Evolutionary conservation across 768 basidiomycete species (phyloP).

Genomic region (Tephrocybe sp.): DNA sequence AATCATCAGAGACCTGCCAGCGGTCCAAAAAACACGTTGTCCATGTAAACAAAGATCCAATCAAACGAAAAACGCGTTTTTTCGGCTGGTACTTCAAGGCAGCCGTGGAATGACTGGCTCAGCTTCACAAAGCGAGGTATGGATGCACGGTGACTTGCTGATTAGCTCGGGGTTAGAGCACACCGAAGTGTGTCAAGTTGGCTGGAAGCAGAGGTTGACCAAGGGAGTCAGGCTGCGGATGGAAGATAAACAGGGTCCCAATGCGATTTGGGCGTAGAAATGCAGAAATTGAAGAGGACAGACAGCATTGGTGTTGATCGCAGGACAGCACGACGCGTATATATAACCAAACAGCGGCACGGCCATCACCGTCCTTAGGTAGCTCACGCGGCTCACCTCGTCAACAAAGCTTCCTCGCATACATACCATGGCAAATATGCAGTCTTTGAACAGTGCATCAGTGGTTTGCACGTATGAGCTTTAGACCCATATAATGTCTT

Average conservation of each 20-base stretch:
- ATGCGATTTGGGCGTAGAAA: slow-evolving; percentile 46
- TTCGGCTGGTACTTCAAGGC: slow-evolving; percentile 16
- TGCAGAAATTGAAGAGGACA: slow-evolving; percentile 13
- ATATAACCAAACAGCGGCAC: slow-evolving; percentile 17
- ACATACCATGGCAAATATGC: too few relatives aligned
- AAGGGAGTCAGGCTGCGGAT: slow-evolving; percentile 24
- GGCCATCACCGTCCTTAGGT: too few relatives aligned
- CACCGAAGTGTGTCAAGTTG: slow-evolving; percentile 51
- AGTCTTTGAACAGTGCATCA: too few relatives aligned
- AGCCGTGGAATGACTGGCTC: slow-evolving; percentile 21
- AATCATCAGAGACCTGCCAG: slow-evolving; percentile 13
- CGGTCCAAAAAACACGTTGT: slow-evolving; percentile 7
- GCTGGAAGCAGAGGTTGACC: slow-evolving; percentile 43
- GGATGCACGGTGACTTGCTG: slow-evolving; percentile 30
- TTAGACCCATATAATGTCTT: too few relatives aligned
- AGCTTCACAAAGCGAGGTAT: slow-evolving; percentile 26
- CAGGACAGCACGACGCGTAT: slow-evolving; percentile 25
- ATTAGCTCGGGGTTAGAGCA: slow-evolving; percentile 60
- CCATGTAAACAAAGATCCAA: slow-evolving; percentile 13
- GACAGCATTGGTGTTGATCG: slow-evolving; percentile 8
- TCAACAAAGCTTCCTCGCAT: too few relatives aligned
- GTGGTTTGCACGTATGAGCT: too few relatives aligned
- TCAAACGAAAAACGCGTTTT: slow-evolving; percentile 16
- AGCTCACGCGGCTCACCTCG: too few relatives aligned
- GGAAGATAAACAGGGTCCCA: slow-evolving; percentile 36